Evolutionary conservation across 1,284 basidiomycete species (phyloP).

Genomic region (Papiliotrema fonsecae): DNA sequence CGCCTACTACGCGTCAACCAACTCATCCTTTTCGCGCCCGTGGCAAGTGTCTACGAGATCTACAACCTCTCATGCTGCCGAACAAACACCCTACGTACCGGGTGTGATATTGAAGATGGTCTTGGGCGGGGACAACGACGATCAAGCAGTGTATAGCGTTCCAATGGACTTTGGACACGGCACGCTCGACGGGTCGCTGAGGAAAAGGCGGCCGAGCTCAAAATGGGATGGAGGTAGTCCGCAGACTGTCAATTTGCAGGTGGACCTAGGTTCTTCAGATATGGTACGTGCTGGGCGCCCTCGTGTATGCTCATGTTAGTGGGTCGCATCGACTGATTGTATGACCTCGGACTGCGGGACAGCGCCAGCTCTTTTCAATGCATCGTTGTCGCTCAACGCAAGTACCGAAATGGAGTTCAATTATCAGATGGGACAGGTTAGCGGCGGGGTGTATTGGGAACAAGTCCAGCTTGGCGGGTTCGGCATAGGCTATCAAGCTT

Average conservation of each 20-base stretch:
- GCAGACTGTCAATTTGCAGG: slow-evolving; percentile 39
- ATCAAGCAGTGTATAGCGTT: slow-evolving; percentile 36
- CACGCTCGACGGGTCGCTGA: neutral
- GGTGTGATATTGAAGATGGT: slow-evolving; percentile 36
- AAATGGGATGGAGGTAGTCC: slow-evolving; percentile 20
- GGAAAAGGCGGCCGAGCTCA: neutral
- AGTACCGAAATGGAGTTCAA: slow-evolving; percentile 23
- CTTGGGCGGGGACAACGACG: slow-evolving; percentile 27
- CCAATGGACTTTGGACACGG: slow-evolving; percentile 35
- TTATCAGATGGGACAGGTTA: slow-evolving; percentile 34
- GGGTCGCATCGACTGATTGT: slow-evolving; percentile 40
- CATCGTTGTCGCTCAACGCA: slow-evolving; percentile 30
- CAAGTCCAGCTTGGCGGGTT: slow-evolving; percentile 37
- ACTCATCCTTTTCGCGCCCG: slow-evolving; percentile 9
- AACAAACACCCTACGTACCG: slow-evolving; percentile 30
- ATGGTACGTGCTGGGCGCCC: slow-evolving; percentile 28
- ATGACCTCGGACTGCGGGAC: slow-evolving; percentile 29
- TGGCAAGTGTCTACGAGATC: slow-evolving; percentile 12
- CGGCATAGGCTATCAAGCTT: slow-evolving; percentile 45
- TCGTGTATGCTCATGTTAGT: slow-evolving; percentile 19
- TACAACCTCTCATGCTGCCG: slow-evolving; percentile 7
- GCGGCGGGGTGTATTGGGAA: slow-evolving; percentile 47
- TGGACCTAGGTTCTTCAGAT: slow-evolving; percentile 47
- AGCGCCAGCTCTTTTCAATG: slow-evolving; percentile 31
- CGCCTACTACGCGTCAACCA: slow-evolving; percentile 2